Percentiles rank a stretch among this genome's conserved stretches.
These are phyloP conservation scores for Kuraishia floccosa DNA, from an alignment of 805 yeast species.

Conservation along the genomic window DNA sequence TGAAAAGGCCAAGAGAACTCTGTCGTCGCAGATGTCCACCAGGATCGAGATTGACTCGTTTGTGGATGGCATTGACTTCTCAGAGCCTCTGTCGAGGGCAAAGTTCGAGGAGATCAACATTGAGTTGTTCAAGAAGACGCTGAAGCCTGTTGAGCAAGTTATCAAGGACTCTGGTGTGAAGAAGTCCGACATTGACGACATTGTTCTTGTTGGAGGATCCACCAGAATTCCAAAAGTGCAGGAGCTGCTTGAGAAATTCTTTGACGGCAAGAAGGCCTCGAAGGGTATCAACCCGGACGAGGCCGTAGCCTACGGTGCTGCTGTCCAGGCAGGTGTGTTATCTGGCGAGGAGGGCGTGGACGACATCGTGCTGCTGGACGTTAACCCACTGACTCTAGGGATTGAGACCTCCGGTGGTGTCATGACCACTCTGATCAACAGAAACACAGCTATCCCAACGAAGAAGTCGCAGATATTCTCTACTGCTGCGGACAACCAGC, in stretches of 20 bases:
- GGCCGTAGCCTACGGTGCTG: conserved; percentile 99
- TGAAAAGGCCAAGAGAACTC: conserved; percentile 95
- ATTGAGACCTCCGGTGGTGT: conserved; percentile 97
- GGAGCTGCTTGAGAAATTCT: conserved; percentile 80
- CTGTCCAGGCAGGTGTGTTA: conserved; percentile 97
- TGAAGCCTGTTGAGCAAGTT: conserved; percentile 94
- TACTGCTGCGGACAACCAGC: conserved; percentile 94
- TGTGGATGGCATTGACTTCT: conserved; percentile 89
- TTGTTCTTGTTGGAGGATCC: conserved; percentile 97
- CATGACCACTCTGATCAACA: conserved; percentile 89
- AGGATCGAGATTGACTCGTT: conserved; percentile 95
- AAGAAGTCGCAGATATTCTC: conserved; percentile 92
- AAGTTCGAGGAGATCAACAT: conserved; percentile 94
- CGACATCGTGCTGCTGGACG: conserved; percentile 83
- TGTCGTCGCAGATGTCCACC: conserved; percentile 91
- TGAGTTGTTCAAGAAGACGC: conserved; percentile 86
- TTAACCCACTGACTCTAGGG: conserved; percentile 89
- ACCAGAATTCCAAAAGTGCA: conserved; percentile 99
- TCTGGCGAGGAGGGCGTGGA: conserved; percentile 93
- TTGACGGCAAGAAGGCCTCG: conserved; percentile 91
- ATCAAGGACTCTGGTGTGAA: conserved; percentile 86
- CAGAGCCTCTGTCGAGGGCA: conserved; percentile 93
- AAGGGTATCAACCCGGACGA: conserved; percentile 98
- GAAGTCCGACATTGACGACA: conserved; percentile 83
- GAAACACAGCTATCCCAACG: conserved; percentile 94